Percentiles rank a stretch among this genome's conserved stretches.
These are phyloP conservation scores for Globisporangium apiculatum DNA, from an alignment of 352 stramenopile species.

Conservation along the genomic window DNA sequence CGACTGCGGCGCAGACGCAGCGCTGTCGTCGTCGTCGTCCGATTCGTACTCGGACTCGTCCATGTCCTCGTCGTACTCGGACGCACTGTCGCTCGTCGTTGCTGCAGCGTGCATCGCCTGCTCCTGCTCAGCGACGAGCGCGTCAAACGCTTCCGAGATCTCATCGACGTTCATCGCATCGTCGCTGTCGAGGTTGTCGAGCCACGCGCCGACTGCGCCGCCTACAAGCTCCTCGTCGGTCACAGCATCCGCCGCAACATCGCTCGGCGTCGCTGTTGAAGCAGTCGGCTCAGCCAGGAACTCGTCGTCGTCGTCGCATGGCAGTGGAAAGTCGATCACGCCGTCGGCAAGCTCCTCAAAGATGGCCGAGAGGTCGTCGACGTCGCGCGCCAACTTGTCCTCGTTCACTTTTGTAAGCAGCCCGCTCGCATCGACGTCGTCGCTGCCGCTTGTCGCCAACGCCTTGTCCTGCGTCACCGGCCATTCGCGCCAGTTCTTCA, in stretches of 20 bases:
- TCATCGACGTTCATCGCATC: conserved; percentile 68
- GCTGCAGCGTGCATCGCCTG: conserved; percentile 9
- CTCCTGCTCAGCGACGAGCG: conserved; percentile 42
- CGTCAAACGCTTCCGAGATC: conserved; percentile 61
- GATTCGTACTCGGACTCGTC: conserved; percentile 23
- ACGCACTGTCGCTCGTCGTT: conserved; percentile 15
- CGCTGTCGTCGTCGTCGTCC: conserved; percentile 16
- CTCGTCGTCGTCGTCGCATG: conserved; percentile 42
- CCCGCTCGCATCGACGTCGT: conserved; percentile 12
- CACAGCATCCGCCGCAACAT: neutral
- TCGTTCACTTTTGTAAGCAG: conserved; percentile 67
- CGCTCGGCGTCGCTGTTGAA: neutral
- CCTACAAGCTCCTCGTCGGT: conserved; percentile 10
- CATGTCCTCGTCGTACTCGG: conserved; percentile 20
- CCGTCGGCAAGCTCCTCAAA: conserved; percentile 66
- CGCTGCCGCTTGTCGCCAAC: conserved; percentile 1
- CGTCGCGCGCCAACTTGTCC: conserved; percentile 63
- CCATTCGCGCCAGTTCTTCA: conserved; percentile 46
- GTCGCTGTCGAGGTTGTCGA: conserved; percentile 58
- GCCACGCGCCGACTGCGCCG: conserved; percentile 36
- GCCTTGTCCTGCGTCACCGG: conserved; percentile 35
- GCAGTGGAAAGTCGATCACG: conserved; percentile 48
- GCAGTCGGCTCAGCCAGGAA: neutral
- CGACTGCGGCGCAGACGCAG: conserved; percentile 8
- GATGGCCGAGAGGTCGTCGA: conserved; percentile 68